These are phyloP conservation scores for Suillus discolor DNA, from an alignment of 768 basidiomycete genomes.

Conservation along the genomic window DNA sequence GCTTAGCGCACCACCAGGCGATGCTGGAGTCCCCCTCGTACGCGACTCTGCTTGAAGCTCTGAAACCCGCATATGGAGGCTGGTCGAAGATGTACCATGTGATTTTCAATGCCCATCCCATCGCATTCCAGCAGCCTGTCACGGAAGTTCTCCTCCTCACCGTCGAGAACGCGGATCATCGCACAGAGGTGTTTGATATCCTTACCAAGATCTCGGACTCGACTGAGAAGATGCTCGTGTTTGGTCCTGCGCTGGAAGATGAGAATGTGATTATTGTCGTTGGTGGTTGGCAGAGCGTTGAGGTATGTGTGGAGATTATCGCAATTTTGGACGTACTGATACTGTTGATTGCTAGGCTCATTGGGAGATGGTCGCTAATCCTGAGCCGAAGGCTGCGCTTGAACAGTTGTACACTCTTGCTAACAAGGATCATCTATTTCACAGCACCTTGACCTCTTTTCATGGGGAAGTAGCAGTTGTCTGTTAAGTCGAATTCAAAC, in stretches of 20 bases:
- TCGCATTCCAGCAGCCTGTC: slow-evolving; percentile 23
- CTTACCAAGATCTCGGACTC: slow-evolving; percentile 18
- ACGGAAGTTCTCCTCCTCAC: slow-evolving; percentile 22
- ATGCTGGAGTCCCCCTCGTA: slow-evolving; percentile 12
- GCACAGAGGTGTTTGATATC: slow-evolving; percentile 15
- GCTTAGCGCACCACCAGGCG: slow-evolving; percentile 20
- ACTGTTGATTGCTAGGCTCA: slow-evolving; percentile 18
- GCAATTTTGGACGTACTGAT: neutral
- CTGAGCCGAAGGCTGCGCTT: slow-evolving; percentile 12
- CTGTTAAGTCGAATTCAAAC: neutral
- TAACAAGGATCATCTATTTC: slow-evolving; percentile 17
- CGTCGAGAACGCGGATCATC: slow-evolving; percentile 26
- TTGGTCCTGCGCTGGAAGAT: slow-evolving; percentile 24
- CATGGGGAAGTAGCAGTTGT: neutral
- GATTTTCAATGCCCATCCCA: slow-evolving; percentile 16
- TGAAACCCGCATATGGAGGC: slow-evolving; percentile 15
- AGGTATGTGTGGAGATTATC: slow-evolving; percentile 20
- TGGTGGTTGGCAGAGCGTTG: slow-evolving; percentile 24
- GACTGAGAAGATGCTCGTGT: slow-evolving; percentile 19
- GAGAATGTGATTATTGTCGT: slow-evolving; percentile 23
- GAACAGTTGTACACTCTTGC: slow-evolving; percentile 18
- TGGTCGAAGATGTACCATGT: slow-evolving; percentile 23
- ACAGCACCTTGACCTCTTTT: slow-evolving; percentile 17
- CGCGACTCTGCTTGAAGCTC: slow-evolving; percentile 3
- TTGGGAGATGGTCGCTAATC: slow-evolving; percentile 7